Percentiles rank a stretch among this genome's conserved stretches.
Conservation (phyloP, 2,329 filamentous ascomycete genomes). For the Elsinoe necatrix region DNA sequence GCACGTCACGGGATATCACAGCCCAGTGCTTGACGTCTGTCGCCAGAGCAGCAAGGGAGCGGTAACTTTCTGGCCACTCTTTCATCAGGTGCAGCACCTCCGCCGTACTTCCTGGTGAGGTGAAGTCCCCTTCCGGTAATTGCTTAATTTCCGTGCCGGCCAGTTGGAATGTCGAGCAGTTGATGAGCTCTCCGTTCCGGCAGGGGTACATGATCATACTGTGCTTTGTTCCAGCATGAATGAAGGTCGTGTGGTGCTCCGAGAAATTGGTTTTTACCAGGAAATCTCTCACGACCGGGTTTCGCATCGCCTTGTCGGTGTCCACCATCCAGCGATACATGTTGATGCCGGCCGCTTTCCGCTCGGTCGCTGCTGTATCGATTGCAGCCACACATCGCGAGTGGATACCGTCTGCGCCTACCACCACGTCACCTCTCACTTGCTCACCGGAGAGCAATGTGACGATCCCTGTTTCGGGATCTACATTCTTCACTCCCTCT, state of each 20-base stretch:
- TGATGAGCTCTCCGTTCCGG: conserved; percentile 9
- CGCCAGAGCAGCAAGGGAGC: not conserved
- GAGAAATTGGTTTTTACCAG: not conserved
- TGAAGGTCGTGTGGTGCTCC: conserved; percentile 9
- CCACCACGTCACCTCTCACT: conserved; percentile 19
- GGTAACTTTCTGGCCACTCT: conserved; percentile 6
- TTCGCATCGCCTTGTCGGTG: not conserved
- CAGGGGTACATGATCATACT: conserved; percentile 9
- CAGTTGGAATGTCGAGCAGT: conserved; percentile 12
- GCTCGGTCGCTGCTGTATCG: conserved; percentile 1
- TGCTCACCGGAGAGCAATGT: conserved; percentile 16
- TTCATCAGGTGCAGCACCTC: conserved; percentile 12
- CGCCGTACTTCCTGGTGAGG: not conserved
- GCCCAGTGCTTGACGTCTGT: conserved; percentile 15
- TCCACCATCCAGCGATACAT: conserved; percentile 16
- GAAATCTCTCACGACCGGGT: not conserved
- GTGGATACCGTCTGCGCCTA: conserved; percentile 22
- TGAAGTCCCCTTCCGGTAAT: conserved; percentile 3
- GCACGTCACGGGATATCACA: conserved; percentile 8
- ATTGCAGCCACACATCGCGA: conserved; percentile 1
- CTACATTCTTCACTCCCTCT: conserved; percentile 18
- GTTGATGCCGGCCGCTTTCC: conserved; percentile 6
- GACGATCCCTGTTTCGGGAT: conserved; percentile 18
- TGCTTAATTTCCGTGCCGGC: conserved; percentile 4
- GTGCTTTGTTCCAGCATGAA: conserved; percentile 4